Conservation (phyloP, 1,284 basidiomycete species). For the Fistulina hepatica region DNA sequence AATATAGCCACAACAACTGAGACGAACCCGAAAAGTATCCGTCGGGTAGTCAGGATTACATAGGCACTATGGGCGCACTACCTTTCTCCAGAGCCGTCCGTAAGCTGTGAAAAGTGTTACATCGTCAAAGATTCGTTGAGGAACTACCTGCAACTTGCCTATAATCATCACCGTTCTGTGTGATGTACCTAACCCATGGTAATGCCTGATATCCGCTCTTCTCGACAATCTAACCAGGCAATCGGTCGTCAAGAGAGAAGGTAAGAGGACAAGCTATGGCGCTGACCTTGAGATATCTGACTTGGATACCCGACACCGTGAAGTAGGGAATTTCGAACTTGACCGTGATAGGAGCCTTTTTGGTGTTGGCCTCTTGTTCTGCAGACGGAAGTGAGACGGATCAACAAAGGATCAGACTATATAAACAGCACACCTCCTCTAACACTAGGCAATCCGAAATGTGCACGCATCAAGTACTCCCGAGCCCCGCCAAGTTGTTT, state of each 20-base stretch:
- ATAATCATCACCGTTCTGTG: slow-evolving; percentile 95
- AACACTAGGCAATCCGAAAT: slow-evolving; percentile 89
- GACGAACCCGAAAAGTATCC: too few relatives aligned
- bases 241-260: slow-evolving; percentile 25
- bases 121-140: not conserved
- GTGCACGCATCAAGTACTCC: slow-evolving; percentile 93
- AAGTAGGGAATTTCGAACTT: slow-evolving; percentile 99
- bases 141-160: slow-evolving; percentile 37
- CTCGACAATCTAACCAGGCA: slow-evolving; percentile 82
- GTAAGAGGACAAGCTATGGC: not conserved
- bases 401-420: not conserved
- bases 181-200: slow-evolving; percentile 89
- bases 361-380: slow-evolving; percentile 73
- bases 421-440: slow-evolving; percentile 51
- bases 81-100: slow-evolving; percentile 71
- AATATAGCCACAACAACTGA: too few relatives aligned
- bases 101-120: slow-evolving; percentile 32
- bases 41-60: too few relatives aligned
- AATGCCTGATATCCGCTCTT: slow-evolving; percentile 95
- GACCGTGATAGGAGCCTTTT: slow-evolving; percentile 89
- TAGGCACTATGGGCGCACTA: slow-evolving; percentile 53
- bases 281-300: slow-evolving; percentile 78
- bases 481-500: slow-evolving; percentile 89
- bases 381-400: too few relatives aligned
- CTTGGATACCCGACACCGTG: slow-evolving; percentile 94